A percentile compares a stretch with the other conserved stretches of the same genome.
phyloP scores from a whole-genome alignment of 768 basidiomycete genomes.

The Sarcomyxa edulis region DNA sequence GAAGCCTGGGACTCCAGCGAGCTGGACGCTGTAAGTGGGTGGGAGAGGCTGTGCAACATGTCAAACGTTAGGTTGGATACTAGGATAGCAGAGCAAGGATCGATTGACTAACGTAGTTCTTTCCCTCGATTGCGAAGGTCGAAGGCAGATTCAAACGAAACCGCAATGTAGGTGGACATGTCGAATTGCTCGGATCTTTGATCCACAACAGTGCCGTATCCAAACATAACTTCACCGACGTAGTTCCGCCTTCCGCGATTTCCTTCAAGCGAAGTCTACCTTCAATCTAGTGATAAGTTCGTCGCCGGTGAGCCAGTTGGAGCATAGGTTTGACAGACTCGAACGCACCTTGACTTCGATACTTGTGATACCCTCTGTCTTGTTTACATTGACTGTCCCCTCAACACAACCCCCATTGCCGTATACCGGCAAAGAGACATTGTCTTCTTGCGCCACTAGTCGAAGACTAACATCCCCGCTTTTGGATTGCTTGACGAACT shows the following conservation, averaged over 20 bases:
- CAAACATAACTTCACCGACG: slow-evolving; percentile 45
- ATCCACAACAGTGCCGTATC: slow-evolving; percentile 54
- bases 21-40: slow-evolving; percentile 62
- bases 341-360: slow-evolving; percentile 63
- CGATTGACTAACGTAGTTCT: slow-evolving; percentile 48
- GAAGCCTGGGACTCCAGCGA: slow-evolving; percentile 72
- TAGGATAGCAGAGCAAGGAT: slow-evolving; percentile 1
- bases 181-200: slow-evolving; percentile 32
- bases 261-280: slow-evolving; percentile 56
- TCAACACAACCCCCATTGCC: slow-evolving; percentile 44
- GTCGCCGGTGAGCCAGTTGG: neutral
- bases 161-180: slow-evolving; percentile 47
- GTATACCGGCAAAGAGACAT: slow-evolving; percentile 51
- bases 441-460: slow-evolving; percentile 47
- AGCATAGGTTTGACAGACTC: too few relatives aligned
- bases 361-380: slow-evolving; percentile 47
- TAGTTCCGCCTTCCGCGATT: slow-evolving; percentile 61
- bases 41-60: slow-evolving; percentile 62
- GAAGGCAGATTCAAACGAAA: slow-evolving; percentile 57
- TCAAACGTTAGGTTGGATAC: slow-evolving; percentile 6
- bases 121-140: slow-evolving; percentile 49
- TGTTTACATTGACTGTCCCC: slow-evolving; percentile 51
- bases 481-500: slow-evolving; percentile 57
- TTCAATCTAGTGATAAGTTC: slow-evolving; percentile 41
- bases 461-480: slow-evolving; percentile 46